A percentile compares a stretch with the other conserved stretches of the same genome.
Evolutionary conservation across 2,329 filamentous ascomycete species (phyloP).

Genomic region (Pestalotiopsis sp.): DNA sequence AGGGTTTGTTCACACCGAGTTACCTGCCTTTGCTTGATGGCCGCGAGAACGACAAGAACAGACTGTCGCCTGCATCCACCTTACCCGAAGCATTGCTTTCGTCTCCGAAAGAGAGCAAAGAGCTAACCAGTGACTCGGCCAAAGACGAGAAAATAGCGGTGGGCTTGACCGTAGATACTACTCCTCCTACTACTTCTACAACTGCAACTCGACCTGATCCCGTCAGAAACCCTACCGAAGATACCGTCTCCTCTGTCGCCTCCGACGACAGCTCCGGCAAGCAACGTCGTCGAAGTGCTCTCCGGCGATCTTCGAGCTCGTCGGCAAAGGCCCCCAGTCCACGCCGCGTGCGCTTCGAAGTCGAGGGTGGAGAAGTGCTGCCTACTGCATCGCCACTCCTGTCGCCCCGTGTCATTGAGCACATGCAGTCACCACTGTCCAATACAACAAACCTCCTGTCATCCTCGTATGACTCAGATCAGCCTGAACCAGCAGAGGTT

Average conservation of each 20-base stretch:
- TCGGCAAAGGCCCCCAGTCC: conserved; percentile 52
- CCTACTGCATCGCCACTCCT: conserved; percentile 56
- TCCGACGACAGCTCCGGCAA: conserved; percentile 55
- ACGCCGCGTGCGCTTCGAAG: conserved; percentile 63
- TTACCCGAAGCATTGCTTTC: conserved; percentile 14
- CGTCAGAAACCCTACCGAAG: conserved; percentile 43
- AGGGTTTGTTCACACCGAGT: conserved; percentile 62
- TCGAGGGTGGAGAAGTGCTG: conserved; percentile 60
- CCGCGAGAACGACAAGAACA: conserved; percentile 28
- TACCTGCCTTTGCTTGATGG: conserved; percentile 63
- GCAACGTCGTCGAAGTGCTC: conserved; percentile 51
- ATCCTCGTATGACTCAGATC: conserved; percentile 22
- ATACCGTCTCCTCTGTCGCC: conserved; percentile 48
- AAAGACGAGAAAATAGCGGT: conserved; percentile 10
- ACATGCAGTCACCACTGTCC: conserved; percentile 32
- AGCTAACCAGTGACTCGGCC: conserved; percentile 24
- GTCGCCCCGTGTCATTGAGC: conserved; percentile 27
- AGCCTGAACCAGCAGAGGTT: conserved; percentile 38
- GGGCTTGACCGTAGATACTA: conserved; percentile 13
- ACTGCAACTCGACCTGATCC: conserved; percentile 32
- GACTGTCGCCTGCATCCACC: conserved; percentile 17
- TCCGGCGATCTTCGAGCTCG: conserved; percentile 56
- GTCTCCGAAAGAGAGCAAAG: conserved; percentile 26
- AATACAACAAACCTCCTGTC: conserved; percentile 22
- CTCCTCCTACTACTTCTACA: too few species aligned